Conservation (phyloP, 2,329 filamentous ascomycete genomes). For the Ophiocordyceps camponoti-leonardi region DNA sequence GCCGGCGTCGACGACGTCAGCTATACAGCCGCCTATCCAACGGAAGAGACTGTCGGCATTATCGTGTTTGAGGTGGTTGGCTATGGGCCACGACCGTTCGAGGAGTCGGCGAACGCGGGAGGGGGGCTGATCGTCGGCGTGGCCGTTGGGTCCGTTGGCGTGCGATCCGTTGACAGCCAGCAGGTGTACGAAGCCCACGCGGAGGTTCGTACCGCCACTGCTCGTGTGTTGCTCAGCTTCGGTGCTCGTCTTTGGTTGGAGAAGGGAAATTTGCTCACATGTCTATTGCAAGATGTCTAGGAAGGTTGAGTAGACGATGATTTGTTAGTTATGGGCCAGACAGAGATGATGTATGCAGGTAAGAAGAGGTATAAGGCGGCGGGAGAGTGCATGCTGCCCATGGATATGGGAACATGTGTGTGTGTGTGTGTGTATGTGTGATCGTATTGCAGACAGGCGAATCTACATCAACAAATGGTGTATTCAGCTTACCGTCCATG, state of each 20-base stretch:
- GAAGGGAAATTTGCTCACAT: constrained; percentile 30
- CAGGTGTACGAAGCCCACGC: constrained; percentile 51
- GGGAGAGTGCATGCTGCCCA: too few species aligned
- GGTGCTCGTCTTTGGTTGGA: background rate
- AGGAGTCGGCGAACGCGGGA: constrained; percentile 37
- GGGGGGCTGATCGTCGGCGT: constrained; percentile 2
- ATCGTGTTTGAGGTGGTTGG: constrained; percentile 54
- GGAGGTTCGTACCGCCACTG: constrained; percentile 51
- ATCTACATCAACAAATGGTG: too few species aligned
- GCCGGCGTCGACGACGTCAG: constrained; percentile 49
- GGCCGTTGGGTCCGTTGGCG: background rate
- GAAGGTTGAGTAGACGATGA: background rate
- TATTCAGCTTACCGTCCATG: constrained; percentile 28
- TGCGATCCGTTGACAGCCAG: constrained; percentile 8
- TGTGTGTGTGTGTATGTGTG: background rate
- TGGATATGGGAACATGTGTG: too few species aligned
- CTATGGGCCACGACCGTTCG: constrained; percentile 60
- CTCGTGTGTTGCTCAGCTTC: background rate
- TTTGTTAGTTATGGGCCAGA: too few species aligned
- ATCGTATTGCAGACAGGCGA: background rate
- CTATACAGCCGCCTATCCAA: constrained; percentile 71
- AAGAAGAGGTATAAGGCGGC: too few species aligned
- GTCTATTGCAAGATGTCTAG: constrained; percentile 44
- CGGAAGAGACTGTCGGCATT: constrained; percentile 58
- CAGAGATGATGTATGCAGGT: too few species aligned